A percentile compares a stretch with the other conserved stretches of the same genome.
phyloP scores from a whole-genome alignment of 441 rosid genomes.

The Capsella rubella region DNA sequence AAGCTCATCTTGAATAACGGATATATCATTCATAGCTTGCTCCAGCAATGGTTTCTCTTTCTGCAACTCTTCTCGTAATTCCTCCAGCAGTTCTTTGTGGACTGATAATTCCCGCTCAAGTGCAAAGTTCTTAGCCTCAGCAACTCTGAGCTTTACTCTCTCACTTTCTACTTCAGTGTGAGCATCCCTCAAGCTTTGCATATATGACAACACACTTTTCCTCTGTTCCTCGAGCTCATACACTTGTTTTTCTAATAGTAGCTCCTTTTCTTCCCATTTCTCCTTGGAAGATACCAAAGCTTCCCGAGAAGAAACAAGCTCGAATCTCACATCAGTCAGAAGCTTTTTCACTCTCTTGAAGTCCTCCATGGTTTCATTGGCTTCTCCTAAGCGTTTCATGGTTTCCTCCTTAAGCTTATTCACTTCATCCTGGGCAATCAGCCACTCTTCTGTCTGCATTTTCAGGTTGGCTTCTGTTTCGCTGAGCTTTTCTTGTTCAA shows the following conservation, averaged over 20 bases:
- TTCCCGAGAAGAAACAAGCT: conserved; percentile 75
- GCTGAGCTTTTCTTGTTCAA: conserved; percentile 71
- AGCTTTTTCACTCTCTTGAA: conserved; percentile 77
- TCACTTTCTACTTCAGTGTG: conserved; percentile 75
- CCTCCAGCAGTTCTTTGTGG: conserved; percentile 61
- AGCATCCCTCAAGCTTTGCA: conserved; percentile 74
- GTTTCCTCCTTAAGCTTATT: conserved; percentile 56
- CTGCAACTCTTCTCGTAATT: conserved; percentile 59
- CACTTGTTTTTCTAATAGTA: conserved; percentile 54
- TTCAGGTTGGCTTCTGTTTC: conserved; percentile 63
- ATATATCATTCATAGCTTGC: conserved; percentile 59
- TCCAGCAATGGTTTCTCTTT: conserved; percentile 59
- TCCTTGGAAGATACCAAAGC: conserved; percentile 65
- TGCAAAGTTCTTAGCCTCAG: conserved; percentile 71
- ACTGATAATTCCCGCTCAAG: conserved; percentile 61
- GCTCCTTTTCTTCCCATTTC: conserved; percentile 71
- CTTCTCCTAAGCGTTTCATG: conserved; percentile 52
- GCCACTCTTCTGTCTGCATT: conserved; percentile 76
- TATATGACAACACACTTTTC: conserved; percentile 60
- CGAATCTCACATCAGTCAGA: conserved; percentile 70
- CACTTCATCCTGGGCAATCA: conserved; percentile 67
- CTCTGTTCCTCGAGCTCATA: conserved; percentile 76
- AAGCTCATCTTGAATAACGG: conserved; percentile 58
- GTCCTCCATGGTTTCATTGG: conserved; percentile 63
- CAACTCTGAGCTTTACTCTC: conserved; percentile 68